These are phyloP conservation scores for Talaromyces sp. DNA, from an alignment of 2,329 filamentous ascomycete genomes.

Conservation along the genomic window DNA sequence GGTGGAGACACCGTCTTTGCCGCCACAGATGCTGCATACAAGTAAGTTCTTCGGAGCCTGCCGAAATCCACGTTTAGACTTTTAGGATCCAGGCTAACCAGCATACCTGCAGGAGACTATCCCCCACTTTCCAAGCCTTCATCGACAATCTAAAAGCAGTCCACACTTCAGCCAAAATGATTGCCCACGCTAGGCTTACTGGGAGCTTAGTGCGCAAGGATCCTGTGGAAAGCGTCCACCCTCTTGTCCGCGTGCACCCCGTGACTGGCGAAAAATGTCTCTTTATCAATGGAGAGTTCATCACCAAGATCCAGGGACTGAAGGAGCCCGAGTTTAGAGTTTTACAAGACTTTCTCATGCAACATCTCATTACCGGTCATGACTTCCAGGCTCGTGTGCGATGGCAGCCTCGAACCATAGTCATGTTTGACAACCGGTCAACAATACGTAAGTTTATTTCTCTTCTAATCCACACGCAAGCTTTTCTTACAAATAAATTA, in stretches of 20 bases:
- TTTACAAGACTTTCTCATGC: conserved; percentile 48
- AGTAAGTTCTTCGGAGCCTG: conserved; percentile 28
- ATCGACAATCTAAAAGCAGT: conserved; percentile 35
- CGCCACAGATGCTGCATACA: conserved; percentile 45
- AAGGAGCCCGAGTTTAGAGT: conserved; percentile 47
- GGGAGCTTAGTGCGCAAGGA: conserved; percentile 46
- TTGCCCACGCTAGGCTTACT: conserved; percentile 40
- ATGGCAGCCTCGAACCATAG: conserved; percentile 50
- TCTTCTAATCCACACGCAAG: background rate
- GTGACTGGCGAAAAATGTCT: conserved; percentile 50
- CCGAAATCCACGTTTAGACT: background rate
- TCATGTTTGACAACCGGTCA: conserved; percentile 50
- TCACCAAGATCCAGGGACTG: conserved; percentile 46
- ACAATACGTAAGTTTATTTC: conserved; percentile 43
- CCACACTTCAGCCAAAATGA: conserved; percentile 47
- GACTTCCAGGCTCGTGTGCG: conserved; percentile 49
- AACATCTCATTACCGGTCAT: conserved; percentile 47
- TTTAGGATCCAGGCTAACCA: conserved; percentile 6
- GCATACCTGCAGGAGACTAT: conserved; percentile 35
- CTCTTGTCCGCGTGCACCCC: conserved; percentile 48
- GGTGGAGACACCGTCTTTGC: conserved; percentile 50
- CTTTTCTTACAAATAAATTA: conserved; percentile 20
- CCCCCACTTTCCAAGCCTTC: conserved; percentile 49
- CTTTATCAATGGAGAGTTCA: conserved; percentile 50
- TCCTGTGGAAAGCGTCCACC: conserved; percentile 45